Evolutionary conservation across 345 rosid species (phyloP).

Genomic region (Arabidopsis arenosa): DNA sequence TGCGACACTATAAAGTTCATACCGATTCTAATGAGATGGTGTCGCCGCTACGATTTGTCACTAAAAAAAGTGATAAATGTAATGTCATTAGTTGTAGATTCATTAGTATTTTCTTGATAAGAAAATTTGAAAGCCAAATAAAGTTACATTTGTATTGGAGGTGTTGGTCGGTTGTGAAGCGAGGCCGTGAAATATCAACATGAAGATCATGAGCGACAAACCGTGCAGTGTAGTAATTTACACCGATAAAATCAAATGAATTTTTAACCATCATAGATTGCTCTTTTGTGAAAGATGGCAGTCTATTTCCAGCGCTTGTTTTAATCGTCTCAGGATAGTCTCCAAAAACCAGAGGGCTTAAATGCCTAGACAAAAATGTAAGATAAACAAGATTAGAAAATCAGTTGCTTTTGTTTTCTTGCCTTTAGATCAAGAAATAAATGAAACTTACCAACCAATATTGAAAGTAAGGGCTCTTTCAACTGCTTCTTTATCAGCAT

Average conservation of each 20-base stretch:
- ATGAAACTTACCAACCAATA: slow-evolving; percentile 34
- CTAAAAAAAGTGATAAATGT: not conserved
- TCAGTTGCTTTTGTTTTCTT: no score
- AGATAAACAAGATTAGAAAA: not conserved
- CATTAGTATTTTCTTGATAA: not conserved
- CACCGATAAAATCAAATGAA: slow-evolving; percentile 32
- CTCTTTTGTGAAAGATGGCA: slow-evolving; percentile 26
- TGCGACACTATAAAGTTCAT: not conserved
- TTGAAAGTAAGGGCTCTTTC: slow-evolving; percentile 29
- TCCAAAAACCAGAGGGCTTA: not conserved
- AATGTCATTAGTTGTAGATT: not conserved
- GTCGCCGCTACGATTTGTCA: slow-evolving; percentile 35
- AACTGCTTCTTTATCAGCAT: slow-evolving; percentile 45
- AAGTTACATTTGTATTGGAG: slow-evolving; percentile 3
- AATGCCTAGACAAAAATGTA: slow-evolving; percentile 30
- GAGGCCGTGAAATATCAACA: not conserved
- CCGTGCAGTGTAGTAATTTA: slow-evolving; percentile 24
- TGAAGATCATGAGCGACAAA: slow-evolving; percentile 4
- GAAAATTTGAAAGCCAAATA: not conserved
- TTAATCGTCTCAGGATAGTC: slow-evolving; percentile 27
- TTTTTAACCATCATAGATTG: slow-evolving; percentile 10
- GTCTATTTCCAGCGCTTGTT: slow-evolving; percentile 11
- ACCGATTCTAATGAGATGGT: slow-evolving; percentile 37
- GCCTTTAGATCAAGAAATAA: no score
- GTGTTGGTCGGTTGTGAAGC: slow-evolving; percentile 20